Evolutionary conservation across 176 grass and related monocot genomes (phyloP), one percentile per base, ranked within the genome.

Genomic region (Stipa capillata): DNA sequence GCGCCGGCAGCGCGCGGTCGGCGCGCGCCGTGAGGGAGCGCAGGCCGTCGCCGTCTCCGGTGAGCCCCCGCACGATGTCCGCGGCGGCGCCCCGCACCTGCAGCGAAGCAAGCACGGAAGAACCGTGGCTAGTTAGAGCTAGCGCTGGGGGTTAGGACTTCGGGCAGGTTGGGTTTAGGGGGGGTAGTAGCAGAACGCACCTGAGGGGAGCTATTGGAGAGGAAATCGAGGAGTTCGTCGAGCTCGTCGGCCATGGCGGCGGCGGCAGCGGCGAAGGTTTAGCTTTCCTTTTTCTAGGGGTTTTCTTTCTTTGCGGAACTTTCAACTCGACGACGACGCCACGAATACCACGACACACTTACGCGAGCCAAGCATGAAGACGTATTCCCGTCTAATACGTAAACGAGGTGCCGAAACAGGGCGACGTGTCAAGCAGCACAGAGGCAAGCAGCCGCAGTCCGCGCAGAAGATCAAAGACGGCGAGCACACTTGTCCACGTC

Each of bases 41-140:
- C 31, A 98, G 80, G 50, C 92, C 92, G 1, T 94, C 92, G 8
- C 58, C 76, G 25, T 84, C 91, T 5, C 96, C 92, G 11, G 96
- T 98, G 25, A 98, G 84, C 3, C 89, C 91, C 6, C 85, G 79
- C 61, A 94, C 92, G 37, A 98, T 98, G 49, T 93, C 90, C 59
- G 75, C 90, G 23, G 90, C 91, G 16, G 88, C 92, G 67, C 78
- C 84, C 18, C 91, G 93, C 44, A 98, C 88, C 95, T 98, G 72
- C 35, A 39, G 5, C 6, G 40, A 28, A 43, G 36, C 13, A 18
- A 54, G 27, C 5, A n/a, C 12, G 20, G 10, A 18, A 29, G 51
- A 16, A 16, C 33, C 28, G 42, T 20, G 39, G 41, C 33, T 29
- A 66, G 40, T 49, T 13, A 47, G 45, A 65, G 44, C 9, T 17